Percentiles rank a stretch among this genome's conserved stretches.
These are phyloP conservation scores for Apostasia shenzhenica DNA, from an alignment of 106 monocot species.

Conservation along the genomic window DNA sequence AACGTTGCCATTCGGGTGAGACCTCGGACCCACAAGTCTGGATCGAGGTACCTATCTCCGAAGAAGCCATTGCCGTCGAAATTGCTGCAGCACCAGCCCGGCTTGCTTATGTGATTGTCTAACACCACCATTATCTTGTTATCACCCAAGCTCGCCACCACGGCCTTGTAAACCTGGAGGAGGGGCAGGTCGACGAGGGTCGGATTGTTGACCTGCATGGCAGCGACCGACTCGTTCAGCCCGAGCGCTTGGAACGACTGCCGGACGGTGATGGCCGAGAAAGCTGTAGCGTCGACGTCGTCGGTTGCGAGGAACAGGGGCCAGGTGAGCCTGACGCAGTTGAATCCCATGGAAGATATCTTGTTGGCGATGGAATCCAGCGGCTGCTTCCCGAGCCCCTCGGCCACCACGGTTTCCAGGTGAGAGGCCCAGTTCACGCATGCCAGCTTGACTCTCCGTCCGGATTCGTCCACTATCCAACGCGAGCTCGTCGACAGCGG, in stretches of 20 bases:
- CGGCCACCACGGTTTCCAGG: constrained; percentile 25
- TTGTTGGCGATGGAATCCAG: constrained; percentile 13
- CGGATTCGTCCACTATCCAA: constrained; percentile 26
- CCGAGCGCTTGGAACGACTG: constrained; percentile 39
- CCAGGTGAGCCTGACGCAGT: constrained; percentile 50
- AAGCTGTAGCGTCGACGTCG: background rate
- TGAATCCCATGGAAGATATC: constrained; percentile 37
- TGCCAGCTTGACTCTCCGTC: constrained; percentile 31
- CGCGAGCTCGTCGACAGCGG: constrained; percentile 21
- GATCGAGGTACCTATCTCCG: constrained; percentile 37
- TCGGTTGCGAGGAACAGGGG: constrained; percentile 26
- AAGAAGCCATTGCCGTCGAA: constrained; percentile 52
- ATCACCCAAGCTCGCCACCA: constrained; percentile 18
- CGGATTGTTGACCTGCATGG: constrained; percentile 40
- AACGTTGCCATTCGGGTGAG: constrained; percentile 23
- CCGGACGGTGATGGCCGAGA: constrained; percentile 22
- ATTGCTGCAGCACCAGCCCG: constrained; percentile 42
- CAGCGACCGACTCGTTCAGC: constrained; percentile 32
- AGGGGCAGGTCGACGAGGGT: constrained; percentile 38
- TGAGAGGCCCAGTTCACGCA: constrained; percentile 45
- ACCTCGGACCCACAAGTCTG: constrained; percentile 24
- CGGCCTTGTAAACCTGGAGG: constrained; percentile 37
- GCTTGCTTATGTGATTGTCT: constrained; percentile 47
- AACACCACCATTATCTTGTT: constrained; percentile 43
- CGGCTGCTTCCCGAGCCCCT: constrained; percentile 30